A percentile compares a stretch with the other conserved stretches of the same genome.
Conservation (phyloP, 2,329 filamentous ascomycete species). For the Tolypocladium nubicola region DNA sequence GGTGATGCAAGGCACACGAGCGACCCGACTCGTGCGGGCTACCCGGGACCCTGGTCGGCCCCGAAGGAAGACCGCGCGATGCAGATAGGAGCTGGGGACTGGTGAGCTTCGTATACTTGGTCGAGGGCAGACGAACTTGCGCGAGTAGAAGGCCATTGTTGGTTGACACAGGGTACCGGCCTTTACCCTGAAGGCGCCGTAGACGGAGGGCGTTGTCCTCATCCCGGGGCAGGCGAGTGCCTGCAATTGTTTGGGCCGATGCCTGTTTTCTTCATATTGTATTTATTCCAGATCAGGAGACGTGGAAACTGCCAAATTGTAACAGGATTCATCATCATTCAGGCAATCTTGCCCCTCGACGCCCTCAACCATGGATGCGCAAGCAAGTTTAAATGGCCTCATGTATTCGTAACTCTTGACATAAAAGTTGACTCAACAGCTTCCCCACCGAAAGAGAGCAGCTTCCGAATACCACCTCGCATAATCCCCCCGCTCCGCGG, state of each 20-base stretch:
- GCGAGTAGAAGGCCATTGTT: no score
- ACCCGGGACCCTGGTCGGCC: no score
- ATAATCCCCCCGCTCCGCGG: background rate
- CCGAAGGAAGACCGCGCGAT: no score
- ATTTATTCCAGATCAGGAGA: background rate
- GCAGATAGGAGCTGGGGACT: no score
- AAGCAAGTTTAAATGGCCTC: background rate
- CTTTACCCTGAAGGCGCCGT: conserved; percentile 73
- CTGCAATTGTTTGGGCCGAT: background rate
- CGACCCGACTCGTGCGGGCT: no score
- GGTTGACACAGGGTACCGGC: conserved; percentile 39
- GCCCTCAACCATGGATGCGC: background rate
- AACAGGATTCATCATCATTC: background rate
- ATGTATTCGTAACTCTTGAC: background rate
- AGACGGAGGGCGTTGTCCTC: conserved; percentile 55
- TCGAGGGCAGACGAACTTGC: no score
- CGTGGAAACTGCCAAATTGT: background rate
- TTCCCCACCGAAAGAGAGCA: background rate
- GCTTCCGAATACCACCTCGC: background rate
- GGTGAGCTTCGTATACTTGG: no score
- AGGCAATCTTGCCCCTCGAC: background rate
- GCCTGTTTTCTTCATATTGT: background rate
- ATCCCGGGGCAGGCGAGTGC: conserved; percentile 60
- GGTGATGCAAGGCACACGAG: no score
- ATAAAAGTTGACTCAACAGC: background rate